These are phyloP conservation scores for Colletotrichum orbiculare DNA, from an alignment of 2,329 filamentous ascomycete species.

Conservation along the genomic window DNA sequence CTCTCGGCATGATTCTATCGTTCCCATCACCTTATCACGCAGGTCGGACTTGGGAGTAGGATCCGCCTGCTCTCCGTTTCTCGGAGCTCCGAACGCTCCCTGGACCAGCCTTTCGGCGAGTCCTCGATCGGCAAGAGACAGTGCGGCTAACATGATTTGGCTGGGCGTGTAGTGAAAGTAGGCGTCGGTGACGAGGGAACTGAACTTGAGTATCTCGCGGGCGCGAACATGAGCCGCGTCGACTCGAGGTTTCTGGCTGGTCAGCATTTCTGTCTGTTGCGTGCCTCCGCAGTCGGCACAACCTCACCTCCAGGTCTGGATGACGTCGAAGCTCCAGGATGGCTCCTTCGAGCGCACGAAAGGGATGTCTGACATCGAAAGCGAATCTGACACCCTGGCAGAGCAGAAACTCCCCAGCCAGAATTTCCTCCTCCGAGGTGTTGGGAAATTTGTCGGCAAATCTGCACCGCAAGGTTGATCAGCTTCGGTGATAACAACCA, in stretches of 20 bases:
- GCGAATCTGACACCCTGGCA: constrained; percentile 94
- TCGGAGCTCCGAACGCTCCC: constrained; percentile 43
- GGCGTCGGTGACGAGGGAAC: constrained; percentile 89
- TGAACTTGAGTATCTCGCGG: constrained; percentile 78
- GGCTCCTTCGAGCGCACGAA: constrained; percentile 85
- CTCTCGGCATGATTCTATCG: constrained; percentile 62
- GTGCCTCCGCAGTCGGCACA: constrained; percentile 28
- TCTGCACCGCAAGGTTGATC: constrained; percentile 24
- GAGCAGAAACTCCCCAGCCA: constrained; percentile 91
- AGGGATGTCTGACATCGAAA: constrained; percentile 92
- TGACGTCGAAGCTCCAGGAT: constrained; percentile 83
- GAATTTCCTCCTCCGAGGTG: constrained; percentile 81
- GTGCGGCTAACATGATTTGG: constrained; percentile 89
- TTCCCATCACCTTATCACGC: constrained; percentile 60
- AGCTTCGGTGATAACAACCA: constrained; percentile 42
- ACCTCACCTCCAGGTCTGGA: constrained; percentile 66
- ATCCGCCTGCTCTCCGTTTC: constrained; percentile 39
- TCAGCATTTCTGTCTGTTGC: not conserved
- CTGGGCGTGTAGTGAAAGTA: constrained; percentile 97
- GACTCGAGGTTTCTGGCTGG: constrained; percentile 53
- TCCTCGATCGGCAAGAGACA: constrained; percentile 78
- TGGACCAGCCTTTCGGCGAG: constrained; percentile 64
- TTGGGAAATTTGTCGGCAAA: constrained; percentile 78
- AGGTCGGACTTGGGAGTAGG: constrained; percentile 41
- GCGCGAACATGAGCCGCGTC: constrained; percentile 77